Percentiles rank a stretch among this genome's conserved stretches.
These are phyloP conservation scores for Tricholoma matsutake DNA, from an alignment of 768 basidiomycete genomes.

Conservation along the genomic window DNA sequence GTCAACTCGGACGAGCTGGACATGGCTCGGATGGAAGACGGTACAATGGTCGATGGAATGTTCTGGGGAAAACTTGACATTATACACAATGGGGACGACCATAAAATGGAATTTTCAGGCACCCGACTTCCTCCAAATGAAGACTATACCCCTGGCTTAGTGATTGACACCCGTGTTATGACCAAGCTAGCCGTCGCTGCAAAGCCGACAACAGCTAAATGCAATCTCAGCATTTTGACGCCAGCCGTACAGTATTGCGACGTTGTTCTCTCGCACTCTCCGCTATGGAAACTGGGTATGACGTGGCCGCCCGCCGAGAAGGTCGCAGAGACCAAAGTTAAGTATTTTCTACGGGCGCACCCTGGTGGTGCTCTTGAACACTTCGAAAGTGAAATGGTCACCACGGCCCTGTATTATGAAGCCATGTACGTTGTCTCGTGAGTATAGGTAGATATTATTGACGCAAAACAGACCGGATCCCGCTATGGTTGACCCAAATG, in stretches of 20 bases:
- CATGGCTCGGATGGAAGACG: conserved; percentile 91
- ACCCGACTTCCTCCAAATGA: conserved; percentile 65
- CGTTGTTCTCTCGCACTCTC: conserved; percentile 65
- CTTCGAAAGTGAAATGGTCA: conserved; percentile 77
- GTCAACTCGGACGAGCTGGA: conserved; percentile 81
- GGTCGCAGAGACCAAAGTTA: conserved; percentile 66
- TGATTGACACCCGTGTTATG: conserved; percentile 76
- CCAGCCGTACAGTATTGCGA: conserved; percentile 79
- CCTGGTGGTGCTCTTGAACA: conserved; percentile 86
- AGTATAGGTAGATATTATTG: background rate
- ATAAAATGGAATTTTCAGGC: conserved; percentile 80
- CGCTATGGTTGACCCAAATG: conserved; percentile 69
- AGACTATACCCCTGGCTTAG: conserved; percentile 62
- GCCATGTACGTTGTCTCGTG: conserved; percentile 54
- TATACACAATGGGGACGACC: conserved; percentile 72
- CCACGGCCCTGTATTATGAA: conserved; percentile 83
- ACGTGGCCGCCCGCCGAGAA: conserved; percentile 80
- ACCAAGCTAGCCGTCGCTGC: conserved; percentile 72
- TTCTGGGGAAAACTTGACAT: conserved; percentile 90
- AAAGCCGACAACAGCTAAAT: conserved; percentile 73
- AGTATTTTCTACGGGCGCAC: conserved; percentile 80
- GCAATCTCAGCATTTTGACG: conserved; percentile 70
- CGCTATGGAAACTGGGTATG: conserved; percentile 69
- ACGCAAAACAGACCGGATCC: conserved; percentile 64
- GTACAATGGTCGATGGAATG: conserved; percentile 77